Base-by-base conservation (phyloP, 1,284 basidiomycete species). In the Leccinum pachyderme region DNA sequence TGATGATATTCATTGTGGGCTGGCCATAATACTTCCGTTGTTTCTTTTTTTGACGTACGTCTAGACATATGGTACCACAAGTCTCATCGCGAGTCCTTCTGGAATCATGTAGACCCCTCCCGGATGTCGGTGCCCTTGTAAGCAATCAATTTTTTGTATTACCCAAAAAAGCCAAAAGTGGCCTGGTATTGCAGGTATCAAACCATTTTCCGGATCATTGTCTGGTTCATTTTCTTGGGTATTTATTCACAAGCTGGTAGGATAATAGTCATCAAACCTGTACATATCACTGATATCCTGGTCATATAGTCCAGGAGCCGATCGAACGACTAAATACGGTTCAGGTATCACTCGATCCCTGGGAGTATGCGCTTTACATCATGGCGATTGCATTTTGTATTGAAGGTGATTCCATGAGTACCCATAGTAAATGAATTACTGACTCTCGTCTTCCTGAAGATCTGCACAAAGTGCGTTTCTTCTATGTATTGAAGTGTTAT, bases 91-190 rank as follows among this genome's bases (percentile, higher is more conserved):
- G 70, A 73, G 37, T 76, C 77, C 0, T 86, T 93, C 64, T 87
- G 83, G 80, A 77, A 76, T 29, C 91, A 89, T 65, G 67, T 94
- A 18, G 81, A 95, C 63, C 84, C 92, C 2, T 76, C 84, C 12
- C 83, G 94, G n/a, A 74, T 97, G 47, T 85, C 82, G 24, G 92
- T 96, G n/a, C 95, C 95, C 12, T 81, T 87, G 80, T 91, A 77
- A 64, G 65, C 25, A 11, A 18, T 18, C 18, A 18, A 1, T 2
- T 45, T 45, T 45, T n/a, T n/a, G 12, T 39, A 22, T 18, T 22
- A 39, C 18, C 3, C 37, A 8, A 9, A 22, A 39, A 39, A 22
- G n/a, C 18, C n/a, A 11, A 39, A 39, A 39, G 11, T 22, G 18
- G 9, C 37, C 18, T 22, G 11, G n/a, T 39, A 22, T 39, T 39